Evolutionary conservation across 345 rosid genomes (phyloP), one percentile per base, ranked within the genome.

Genomic region (Turnera subulata): DNA sequence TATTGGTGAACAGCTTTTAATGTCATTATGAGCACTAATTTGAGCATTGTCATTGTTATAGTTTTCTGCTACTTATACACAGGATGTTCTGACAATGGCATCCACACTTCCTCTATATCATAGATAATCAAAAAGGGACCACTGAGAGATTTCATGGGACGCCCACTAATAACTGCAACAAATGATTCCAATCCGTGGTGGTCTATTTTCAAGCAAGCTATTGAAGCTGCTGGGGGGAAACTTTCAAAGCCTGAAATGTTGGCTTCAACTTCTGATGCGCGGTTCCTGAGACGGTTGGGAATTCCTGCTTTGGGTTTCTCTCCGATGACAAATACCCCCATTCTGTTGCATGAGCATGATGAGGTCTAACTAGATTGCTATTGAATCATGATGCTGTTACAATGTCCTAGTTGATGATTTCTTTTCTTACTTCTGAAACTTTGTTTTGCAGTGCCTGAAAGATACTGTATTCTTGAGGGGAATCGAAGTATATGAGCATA

Each of bases 161-260:
- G 70, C 35, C 91, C 89, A 0, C 40, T 89, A 37, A 56, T 83
- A 80, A 92, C 98, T 19, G 60, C 68, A 49, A 76, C 87, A 12
- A 72, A 92, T 69, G 82, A 73, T 64, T 80, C 94, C 9, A 92
- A 89, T 76, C 95, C 91, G 2, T 89, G 96, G 98, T 92, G 98
- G 94, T 43, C 73, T 60, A 75, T 80, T 56, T 92, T 92, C 76
- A 84, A 77, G 60, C 71, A 77, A 75, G 89, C 85, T 61, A 74
- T 89, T 17, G 70, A 61, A 56, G 88, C 86, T 50, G 83, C 77
- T 29, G 96, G 97, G 63, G 95, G 85, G 59, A 84, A 76, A 69
- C 89, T 89, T 25, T 77, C 80, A 20, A 83, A 81, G 67, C 89
- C 99, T 32, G 98, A 92, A 72, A 89, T 92, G 20, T 77, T 89